A percentile compares a stretch with the other conserved stretches of the same genome.
These are phyloP conservation scores for Chenopodium formosanum DNA, from an alignment of 148 eudicot genomes.

Conservation along the genomic window DNA sequence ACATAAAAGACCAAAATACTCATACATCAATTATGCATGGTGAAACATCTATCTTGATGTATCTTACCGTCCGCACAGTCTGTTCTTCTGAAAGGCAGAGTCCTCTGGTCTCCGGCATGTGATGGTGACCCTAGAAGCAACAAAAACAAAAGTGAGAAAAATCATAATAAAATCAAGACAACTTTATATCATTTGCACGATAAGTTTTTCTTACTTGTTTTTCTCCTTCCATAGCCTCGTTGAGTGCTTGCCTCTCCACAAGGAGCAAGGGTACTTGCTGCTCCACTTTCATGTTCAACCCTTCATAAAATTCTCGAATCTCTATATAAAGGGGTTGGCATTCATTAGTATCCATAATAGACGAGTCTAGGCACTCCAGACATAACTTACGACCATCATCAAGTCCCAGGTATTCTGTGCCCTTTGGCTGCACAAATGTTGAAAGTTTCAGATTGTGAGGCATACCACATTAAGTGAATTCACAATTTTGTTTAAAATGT, in stretches of 20 bases:
- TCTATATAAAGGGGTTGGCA: slow-evolving; percentile 96
- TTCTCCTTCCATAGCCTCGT: slow-evolving; percentile 99
- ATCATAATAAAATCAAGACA: not conserved
- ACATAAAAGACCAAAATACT: not conserved
- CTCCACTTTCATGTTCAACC: slow-evolving; percentile 84
- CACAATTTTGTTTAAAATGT: not conserved
- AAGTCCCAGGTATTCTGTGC: slow-evolving; percentile 61
- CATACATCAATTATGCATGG: not conserved
- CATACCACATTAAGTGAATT: slow-evolving; percentile 1
- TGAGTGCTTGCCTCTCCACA: slow-evolving; percentile 96
- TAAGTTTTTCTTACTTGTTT: slow-evolving; percentile 47
- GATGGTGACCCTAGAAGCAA: slow-evolving; percentile 79
- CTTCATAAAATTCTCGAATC: slow-evolving; percentile 93
- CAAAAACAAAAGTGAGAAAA: slow-evolving; percentile 3
- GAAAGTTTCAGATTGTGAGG: not conserved
- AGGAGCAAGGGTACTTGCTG: slow-evolving; percentile 88
- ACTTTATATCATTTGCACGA: not conserved
- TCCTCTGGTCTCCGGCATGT: slow-evolving; percentile 98
- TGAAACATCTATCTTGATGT: slow-evolving; percentile 1
- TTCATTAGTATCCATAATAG: slow-evolving; percentile 94
- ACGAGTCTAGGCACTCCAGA: slow-evolving; percentile 85
- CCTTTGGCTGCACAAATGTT: slow-evolving; percentile 57
- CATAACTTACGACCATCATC: slow-evolving; percentile 97
- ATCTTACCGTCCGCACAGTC: slow-evolving; percentile 78
- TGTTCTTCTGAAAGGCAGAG: slow-evolving; percentile 99